Conservation (phyloP, 2,329 filamentous ascomycete genomes). For the Calycina marina region DNA sequence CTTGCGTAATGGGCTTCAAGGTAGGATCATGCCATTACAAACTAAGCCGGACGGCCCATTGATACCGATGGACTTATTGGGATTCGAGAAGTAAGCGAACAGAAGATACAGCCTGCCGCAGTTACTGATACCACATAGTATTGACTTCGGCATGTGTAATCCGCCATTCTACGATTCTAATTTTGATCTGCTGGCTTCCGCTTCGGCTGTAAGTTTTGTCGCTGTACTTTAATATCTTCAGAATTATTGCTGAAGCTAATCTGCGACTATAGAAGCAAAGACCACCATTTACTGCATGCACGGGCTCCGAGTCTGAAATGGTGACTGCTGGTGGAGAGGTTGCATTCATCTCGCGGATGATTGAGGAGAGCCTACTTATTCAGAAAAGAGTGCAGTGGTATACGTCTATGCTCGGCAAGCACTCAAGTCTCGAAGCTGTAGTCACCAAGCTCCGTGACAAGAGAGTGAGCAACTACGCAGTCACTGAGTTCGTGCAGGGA, state of each 20-base stretch:
- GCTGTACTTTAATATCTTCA: no score
- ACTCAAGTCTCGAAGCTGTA: constrained; percentile 48
- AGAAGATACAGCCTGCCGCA: background rate
- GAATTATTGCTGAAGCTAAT: no score
- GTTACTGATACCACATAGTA: constrained; percentile 19
- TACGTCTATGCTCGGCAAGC: constrained; percentile 78
- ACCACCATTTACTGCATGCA: constrained; percentile 58
- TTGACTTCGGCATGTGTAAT: constrained; percentile 87
- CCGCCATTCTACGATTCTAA: constrained; percentile 82
- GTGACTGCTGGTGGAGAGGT: constrained; percentile 66
- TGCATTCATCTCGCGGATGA: constrained; percentile 55
- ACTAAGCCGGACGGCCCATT: constrained; percentile 38
- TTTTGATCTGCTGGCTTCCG: constrained; percentile 51
- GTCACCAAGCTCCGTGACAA: constrained; percentile 44
- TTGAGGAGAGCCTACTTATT: constrained; percentile 51
- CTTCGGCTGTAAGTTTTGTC: constrained; percentile 28
- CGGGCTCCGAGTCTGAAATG: constrained; percentile 75
- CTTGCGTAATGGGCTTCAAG: constrained; percentile 44
- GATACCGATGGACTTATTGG: constrained; percentile 40
- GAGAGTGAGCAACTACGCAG: constrained; percentile 61
- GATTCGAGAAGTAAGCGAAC: constrained; percentile 24
- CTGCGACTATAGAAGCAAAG: constrained; percentile 39
- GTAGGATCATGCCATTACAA: constrained; percentile 48
- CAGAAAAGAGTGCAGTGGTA: constrained; percentile 65
- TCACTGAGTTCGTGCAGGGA: constrained; percentile 67